Base-by-base conservation (phyloP, 1,139 yeast genomes). In the Lodderomyces theae region DNA sequence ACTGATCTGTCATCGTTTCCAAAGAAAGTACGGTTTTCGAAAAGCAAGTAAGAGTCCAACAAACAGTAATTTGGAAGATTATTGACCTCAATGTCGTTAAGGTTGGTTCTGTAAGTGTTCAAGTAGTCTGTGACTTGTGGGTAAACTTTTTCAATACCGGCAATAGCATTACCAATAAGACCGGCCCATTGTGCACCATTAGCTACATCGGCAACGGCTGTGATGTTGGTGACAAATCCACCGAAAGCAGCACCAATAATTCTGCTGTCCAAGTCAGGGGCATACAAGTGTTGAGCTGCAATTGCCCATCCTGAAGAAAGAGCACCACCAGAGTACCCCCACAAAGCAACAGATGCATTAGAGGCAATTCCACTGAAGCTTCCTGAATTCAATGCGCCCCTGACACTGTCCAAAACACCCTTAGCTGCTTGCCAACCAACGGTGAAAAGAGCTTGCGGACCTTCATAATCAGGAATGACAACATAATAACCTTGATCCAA, bases 161-260 rank as follows among this genome's bases (percentile, higher is more conserved):
- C 48, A 11, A 66, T 42, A 4, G 61, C 64, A 28, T 43, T 44
- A 3, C 63, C 53, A 34, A 54, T 48, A 32, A 66, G 51, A 0
- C 69, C 71, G 6, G 60, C 56, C 33, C 56, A 57, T 2, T 50
- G 16, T 1, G 49, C 39, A 7, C 66, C 64, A 25, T 64, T 66
- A 28, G 52, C 41, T 5, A 50, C 47, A 11, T 47, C 56, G 2
- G 63, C 61, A 5, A 60, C 52, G 8, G 56, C 53, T 7, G 48
- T 56, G 38, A 45, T 56, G 44, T 53, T 62, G 5, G 65, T 51
- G 7, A 61, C 60, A 44, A 58, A 53, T 1, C 72, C 71, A 1
- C 72, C 72, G 9, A 61, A 37, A 0, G 65, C 61, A 11, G 57
- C 60, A 6, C 69, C 71, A 32, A 56, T 47, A 7, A 66, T 38